Base-by-base conservation (phyloP, 1,284 basidiomycete species). In the Acaromyces ingoldii region DNA sequence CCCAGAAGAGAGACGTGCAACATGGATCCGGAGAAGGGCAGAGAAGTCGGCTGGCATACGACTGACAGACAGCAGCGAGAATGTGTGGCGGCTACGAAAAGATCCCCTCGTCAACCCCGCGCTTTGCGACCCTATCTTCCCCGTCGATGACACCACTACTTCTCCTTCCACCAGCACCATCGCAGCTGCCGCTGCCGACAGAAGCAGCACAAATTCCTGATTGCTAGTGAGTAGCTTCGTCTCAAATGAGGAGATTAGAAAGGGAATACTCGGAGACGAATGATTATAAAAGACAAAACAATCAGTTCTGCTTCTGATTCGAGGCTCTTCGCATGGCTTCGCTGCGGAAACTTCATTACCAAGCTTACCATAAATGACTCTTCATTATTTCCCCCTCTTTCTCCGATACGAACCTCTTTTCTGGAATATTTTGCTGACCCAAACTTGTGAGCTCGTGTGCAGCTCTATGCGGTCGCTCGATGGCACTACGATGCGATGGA, bases 31-130 rank as follows among this genome's bases (percentile, higher is more conserved):
- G 41, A 80, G 88, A 22, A 81, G 87, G 41, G 92, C 92, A 0
- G 89, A 95, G 72, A 90, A 87, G 87, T 92, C 89, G 88, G 91
- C 91, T 2, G 78, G 56, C 29, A 56, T 80, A 30, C 79, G 88
- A 44, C 74, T 88, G 10, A 80, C 78, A 9, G 84, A 82, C 69
- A 91, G 88, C 75, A 89, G 88, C 55, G 93, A 98, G 78, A 88
- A 91, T 72, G 85, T 98, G 2, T 98, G 93, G 93, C 85, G 89
- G 60, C 21, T 54, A 26, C 22, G 52, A 13, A 11, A 24, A 9
- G 36, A 49, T 26, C 48, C 48, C 7, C 28, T 50, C 15, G 34
- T 54, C 44, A 44, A 54, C 21, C 31, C 34, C 13, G 40, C 29
- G n/a, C 24, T 13, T 47, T 29, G 22, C 25, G n/a, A 37, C 11